phyloP scores from a whole-genome alignment of 768 basidiomycete genomes.

The Chalciporus chontae region DNA sequence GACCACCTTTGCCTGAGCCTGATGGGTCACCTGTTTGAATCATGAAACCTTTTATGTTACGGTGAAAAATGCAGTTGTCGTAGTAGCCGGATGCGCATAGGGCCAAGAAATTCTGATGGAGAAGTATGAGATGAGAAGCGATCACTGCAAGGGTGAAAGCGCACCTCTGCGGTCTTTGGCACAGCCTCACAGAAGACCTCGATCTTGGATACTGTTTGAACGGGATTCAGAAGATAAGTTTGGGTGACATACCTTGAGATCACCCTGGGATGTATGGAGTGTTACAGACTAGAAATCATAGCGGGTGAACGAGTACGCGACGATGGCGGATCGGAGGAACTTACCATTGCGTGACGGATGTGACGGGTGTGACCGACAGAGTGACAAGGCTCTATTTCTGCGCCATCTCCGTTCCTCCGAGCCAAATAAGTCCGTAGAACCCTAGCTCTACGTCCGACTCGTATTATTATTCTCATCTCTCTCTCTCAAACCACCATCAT shows the following conservation, averaged over 20 bases:
- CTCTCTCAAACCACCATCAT: constrained; percentile 35
- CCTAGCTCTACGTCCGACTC: constrained; percentile 2
- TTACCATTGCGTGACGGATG: constrained; percentile 28
- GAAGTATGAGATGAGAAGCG: background rate
- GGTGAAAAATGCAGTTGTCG: constrained; percentile 82
- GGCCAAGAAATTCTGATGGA: constrained; percentile 84
- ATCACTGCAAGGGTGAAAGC: background rate
- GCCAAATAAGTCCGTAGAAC: background rate
- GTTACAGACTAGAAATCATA: constrained; percentile 75
- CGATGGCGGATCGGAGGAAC: constrained; percentile 23
- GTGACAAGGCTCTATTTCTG: no score
- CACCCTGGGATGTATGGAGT: constrained; percentile 89
- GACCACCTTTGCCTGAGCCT: constrained; percentile 92
- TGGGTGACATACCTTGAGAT: constrained; percentile 74
- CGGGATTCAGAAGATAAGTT: background rate
- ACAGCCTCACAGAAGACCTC: constrained; percentile 98
- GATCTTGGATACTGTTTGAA: constrained; percentile 48
- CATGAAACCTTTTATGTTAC: constrained; percentile 97
- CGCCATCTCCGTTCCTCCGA: background rate
- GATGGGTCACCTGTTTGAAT: constrained; percentile 88
- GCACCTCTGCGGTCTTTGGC: constrained; percentile 92
- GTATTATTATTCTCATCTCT: constrained; percentile 10
- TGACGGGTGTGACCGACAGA: constrained; percentile 23
- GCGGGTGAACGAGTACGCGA: constrained; percentile 12
- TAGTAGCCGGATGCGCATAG: constrained; percentile 89